Evolutionary conservation across 2,329 filamentous ascomycete genomes (phyloP).

Genomic region (Hypoxylon rubiginosum): DNA sequence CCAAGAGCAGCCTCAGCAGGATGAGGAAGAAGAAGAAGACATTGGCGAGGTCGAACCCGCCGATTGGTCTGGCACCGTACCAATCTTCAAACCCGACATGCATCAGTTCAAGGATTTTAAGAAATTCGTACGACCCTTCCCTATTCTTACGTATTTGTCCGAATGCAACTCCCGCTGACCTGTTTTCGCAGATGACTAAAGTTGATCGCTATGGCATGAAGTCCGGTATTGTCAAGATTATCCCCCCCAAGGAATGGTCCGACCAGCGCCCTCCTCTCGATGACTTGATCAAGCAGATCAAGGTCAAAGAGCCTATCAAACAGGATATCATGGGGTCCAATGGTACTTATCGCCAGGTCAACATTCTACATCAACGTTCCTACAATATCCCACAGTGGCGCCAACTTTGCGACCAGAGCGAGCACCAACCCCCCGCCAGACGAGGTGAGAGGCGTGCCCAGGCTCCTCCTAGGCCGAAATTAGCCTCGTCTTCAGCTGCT

Average conservation of each 20-base stretch:
- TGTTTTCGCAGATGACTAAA: slow-evolving; percentile 73
- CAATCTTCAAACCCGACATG: slow-evolving; percentile 96
- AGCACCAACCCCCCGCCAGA: slow-evolving; percentile 93
- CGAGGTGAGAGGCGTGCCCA: slow-evolving; percentile 83
- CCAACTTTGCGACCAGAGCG: slow-evolving; percentile 90
- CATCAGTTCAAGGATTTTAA: slow-evolving; percentile 95
- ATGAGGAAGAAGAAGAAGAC: slow-evolving; percentile 71
- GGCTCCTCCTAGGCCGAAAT: slow-evolving; percentile 64
- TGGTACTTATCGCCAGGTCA: slow-evolving; percentile 96
- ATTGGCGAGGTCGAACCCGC: slow-evolving; percentile 86
- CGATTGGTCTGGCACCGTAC: slow-evolving; percentile 91
- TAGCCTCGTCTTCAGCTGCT: slow-evolving; percentile 51
- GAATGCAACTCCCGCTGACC: slow-evolving; percentile 49
- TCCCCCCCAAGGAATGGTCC: slow-evolving; percentile 94
- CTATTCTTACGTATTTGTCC: neutral
- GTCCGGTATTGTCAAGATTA: slow-evolving; percentile 95
- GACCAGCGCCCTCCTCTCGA: slow-evolving; percentile 82
- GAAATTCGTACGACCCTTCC: slow-evolving; percentile 75
- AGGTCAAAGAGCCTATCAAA: slow-evolving; percentile 96
- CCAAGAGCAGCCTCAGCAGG: slow-evolving; percentile 52
- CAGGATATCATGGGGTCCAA: slow-evolving; percentile 98
- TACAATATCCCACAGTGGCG: slow-evolving; percentile 99
- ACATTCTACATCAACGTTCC: slow-evolving; percentile 93
- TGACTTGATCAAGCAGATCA: slow-evolving; percentile 89
- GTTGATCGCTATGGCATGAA: slow-evolving; percentile 97